phyloP scores from a whole-genome alignment of 2,329 filamentous ascomycete genomes.

The Clarireedia hainanense region DNA sequence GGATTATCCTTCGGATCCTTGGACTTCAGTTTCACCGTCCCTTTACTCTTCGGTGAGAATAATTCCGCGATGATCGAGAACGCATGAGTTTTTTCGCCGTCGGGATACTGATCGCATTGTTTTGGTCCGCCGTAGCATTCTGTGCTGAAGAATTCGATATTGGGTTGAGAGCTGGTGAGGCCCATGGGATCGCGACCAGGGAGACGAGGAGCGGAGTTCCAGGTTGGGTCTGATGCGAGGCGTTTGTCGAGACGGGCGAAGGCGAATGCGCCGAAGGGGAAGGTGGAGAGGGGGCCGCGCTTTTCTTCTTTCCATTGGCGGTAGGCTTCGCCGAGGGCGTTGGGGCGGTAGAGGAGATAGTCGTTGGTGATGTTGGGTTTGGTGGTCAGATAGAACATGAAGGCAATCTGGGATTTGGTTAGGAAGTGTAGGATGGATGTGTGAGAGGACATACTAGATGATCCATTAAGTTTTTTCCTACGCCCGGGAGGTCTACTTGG shows the following conservation, averaged over 20 bases:
- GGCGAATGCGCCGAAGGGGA: slow-evolving; percentile 56
- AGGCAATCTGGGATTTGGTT: slow-evolving; percentile 36
- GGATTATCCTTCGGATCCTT: slow-evolving; percentile 44
- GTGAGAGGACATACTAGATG: slow-evolving; percentile 34
- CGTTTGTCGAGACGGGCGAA: slow-evolving; percentile 55
- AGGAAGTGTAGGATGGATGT: neutral
- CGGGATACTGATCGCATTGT: slow-evolving; percentile 45
- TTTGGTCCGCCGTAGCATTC: slow-evolving; percentile 55
- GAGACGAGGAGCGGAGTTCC: slow-evolving; percentile 41
- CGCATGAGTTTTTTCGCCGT: slow-evolving; percentile 41
- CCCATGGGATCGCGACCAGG: slow-evolving; percentile 56
- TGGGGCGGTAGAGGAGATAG: slow-evolving; percentile 46
- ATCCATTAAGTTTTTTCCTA: slow-evolving; percentile 55
- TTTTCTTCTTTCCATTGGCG: slow-evolving; percentile 50
- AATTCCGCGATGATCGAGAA: slow-evolving; percentile 53
- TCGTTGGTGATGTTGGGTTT: slow-evolving; percentile 47
- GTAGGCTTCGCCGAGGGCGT: slow-evolving; percentile 43
- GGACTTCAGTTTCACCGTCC: slow-evolving; percentile 43
- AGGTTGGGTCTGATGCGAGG: slow-evolving; percentile 44
- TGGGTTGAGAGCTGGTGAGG: slow-evolving; percentile 46
- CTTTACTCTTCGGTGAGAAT: slow-evolving; percentile 49
- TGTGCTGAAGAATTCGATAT: slow-evolving; percentile 55
- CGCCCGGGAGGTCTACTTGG: slow-evolving; percentile 50
- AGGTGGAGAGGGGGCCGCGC: slow-evolving; percentile 48
- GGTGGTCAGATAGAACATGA: slow-evolving; percentile 53